phyloP scores from a whole-genome alignment of 2,329 filamentous ascomycete species.

The Lithohypha guttulata region DNA sequence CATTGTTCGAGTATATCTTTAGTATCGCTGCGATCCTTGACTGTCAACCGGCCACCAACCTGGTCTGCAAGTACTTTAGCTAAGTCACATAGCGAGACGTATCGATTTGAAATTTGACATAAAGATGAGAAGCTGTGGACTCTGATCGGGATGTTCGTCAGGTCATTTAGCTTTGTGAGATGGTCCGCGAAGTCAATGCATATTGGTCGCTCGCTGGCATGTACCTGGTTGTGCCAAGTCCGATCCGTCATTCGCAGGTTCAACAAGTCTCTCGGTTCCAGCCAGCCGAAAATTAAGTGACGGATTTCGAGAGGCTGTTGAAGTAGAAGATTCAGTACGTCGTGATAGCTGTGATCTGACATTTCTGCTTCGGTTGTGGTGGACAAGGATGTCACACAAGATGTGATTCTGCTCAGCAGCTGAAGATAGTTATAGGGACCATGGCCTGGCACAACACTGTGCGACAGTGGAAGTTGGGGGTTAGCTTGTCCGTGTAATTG shows the following conservation, averaged over 20 bases:
- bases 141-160: not conserved
- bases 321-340: constrained; percentile 6
- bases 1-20: constrained; percentile 3
- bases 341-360: not conserved
- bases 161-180: not conserved
- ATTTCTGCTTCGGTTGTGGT: not conserved
- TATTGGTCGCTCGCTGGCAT: constrained; percentile 7
- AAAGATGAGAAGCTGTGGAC: not conserved
- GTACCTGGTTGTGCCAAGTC: constrained; percentile 8
- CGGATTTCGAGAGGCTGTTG: constrained; percentile 10
- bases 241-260: constrained; percentile 5
- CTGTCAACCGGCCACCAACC: not conserved
- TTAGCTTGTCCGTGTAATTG: not conserved
- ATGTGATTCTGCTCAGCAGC: constrained; percentile 5
- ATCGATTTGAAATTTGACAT: not conserved
- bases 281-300: constrained; percentile 1
- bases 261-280: constrained; percentile 9
- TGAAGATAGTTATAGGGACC: constrained; percentile 2
- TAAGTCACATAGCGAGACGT: not conserved
- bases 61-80: not conserved
- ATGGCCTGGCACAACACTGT: too few relatives aligned
- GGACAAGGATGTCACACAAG: not conserved
- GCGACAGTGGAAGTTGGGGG: not conserved
- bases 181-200: constrained; percentile 5
- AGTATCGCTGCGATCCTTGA: not conserved